These are phyloP conservation scores for Rhododendron ovatum DNA, from an alignment of 148 eudicot genomes.

Conservation along the genomic window DNA sequence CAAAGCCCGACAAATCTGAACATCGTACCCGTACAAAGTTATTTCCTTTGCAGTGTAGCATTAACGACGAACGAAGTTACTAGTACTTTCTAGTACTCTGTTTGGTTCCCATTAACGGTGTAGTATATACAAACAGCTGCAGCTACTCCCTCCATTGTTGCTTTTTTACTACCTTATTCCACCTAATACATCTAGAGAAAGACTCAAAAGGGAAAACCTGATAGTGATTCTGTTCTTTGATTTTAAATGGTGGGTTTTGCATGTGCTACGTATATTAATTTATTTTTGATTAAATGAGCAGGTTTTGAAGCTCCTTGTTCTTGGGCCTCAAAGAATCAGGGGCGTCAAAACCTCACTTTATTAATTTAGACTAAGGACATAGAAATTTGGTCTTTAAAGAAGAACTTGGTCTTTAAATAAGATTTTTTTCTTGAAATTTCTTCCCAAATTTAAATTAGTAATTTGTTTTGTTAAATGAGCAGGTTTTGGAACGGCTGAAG, in stretches of 20 bases:
- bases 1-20: slow-evolving; percentile 48
- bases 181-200: background rate
- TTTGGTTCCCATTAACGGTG: background rate
- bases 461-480: background rate
- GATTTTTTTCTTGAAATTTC: background rate
- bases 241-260: background rate
- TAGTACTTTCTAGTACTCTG: background rate
- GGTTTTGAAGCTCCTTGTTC: background rate
- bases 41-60: background rate
- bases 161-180: background rate
- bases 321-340: background rate
- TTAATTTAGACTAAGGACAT: background rate
- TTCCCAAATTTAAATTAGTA: background rate
- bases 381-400: no score
- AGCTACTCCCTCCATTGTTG: background rate
- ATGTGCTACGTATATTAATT: background rate
- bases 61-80: background rate
- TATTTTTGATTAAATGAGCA: background rate
- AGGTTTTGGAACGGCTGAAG: background rate
- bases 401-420: background rate
- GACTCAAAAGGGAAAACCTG: background rate
- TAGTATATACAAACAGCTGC: background rate
- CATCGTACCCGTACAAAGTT: slow-evolving; percentile 27
- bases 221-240: background rate
- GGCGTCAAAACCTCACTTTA: background rate